Evolutionary conservation across 768 basidiomycete genomes (phyloP).

Genomic region (Macrocybe gigantea): DNA sequence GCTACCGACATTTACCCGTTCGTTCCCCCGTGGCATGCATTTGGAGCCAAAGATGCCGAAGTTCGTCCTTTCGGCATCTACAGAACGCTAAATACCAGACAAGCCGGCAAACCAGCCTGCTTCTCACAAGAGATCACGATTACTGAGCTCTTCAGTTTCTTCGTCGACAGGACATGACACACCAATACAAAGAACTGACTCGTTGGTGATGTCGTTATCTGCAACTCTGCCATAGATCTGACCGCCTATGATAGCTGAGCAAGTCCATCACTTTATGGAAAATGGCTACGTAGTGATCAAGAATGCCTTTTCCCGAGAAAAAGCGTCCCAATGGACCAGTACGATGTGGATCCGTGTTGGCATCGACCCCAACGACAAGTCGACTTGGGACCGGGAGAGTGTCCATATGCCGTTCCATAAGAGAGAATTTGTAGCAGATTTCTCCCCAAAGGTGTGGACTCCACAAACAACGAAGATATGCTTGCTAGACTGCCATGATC

Average conservation of each 20-base stretch:
- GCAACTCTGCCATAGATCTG: neutral
- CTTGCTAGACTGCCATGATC: neutral
- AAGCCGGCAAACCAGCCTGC: too few relatives aligned
- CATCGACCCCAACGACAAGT: constrained; percentile 45
- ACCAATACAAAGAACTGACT: constrained; percentile 30
- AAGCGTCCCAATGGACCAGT: constrained; percentile 42
- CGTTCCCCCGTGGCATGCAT: neutral
- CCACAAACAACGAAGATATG: neutral
- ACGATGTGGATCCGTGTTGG: constrained; percentile 48
- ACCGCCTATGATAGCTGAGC: constrained; percentile 26
- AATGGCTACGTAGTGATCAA: constrained; percentile 50
- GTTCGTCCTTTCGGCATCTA: too few relatives aligned
- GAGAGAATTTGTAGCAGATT: constrained; percentile 37
- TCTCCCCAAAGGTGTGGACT: constrained; percentile 42
- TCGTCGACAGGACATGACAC: too few relatives aligned
- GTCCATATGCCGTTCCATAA: constrained; percentile 52
- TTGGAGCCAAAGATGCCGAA: too few relatives aligned
- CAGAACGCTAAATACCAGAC: too few relatives aligned
- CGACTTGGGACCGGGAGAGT: constrained; percentile 47
- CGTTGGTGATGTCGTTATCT: constrained; percentile 16
- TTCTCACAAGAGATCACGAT: too few relatives aligned
- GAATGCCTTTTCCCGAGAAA: constrained; percentile 45
- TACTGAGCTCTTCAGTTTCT: too few relatives aligned
- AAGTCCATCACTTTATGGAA: constrained; percentile 49
- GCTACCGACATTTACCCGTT: constrained; percentile 2